phyloP scores from a whole-genome alignment of 2,329 filamentous ascomycete species.

The Talaromyces amestolkiae region DNA sequence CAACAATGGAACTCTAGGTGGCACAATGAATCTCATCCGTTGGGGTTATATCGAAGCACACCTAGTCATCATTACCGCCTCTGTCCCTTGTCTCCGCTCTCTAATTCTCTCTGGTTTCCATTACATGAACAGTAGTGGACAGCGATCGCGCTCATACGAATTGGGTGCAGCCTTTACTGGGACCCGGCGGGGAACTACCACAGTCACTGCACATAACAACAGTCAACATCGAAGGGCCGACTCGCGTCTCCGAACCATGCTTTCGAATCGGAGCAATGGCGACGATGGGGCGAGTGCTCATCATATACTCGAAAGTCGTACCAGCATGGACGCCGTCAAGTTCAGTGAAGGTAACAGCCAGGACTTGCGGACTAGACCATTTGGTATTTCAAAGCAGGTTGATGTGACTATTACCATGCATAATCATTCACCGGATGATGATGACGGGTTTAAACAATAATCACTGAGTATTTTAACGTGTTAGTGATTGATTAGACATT shows the following conservation, averaged over 20 bases:
- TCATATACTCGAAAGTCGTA: slow-evolving; percentile 6
- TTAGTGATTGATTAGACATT: not conserved
- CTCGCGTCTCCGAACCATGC: slow-evolving; percentile 4
- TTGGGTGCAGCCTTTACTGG: not conserved
- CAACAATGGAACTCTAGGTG: slow-evolving; percentile 12
- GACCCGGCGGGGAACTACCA: not conserved
- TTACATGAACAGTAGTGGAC: slow-evolving; percentile 7
- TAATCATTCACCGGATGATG: not conserved
- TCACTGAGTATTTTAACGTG: not conserved
- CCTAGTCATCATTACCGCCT: slow-evolving; percentile 33
- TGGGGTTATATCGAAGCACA: slow-evolving; percentile 31
- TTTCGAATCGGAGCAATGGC: not conserved
- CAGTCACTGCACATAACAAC: slow-evolving; percentile 7
- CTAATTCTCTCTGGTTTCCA: slow-evolving; percentile 20
- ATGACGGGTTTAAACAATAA: not conserved
- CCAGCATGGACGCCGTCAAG: not conserved
- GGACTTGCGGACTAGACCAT: not conserved
- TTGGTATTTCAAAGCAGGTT: slow-evolving; percentile 8
- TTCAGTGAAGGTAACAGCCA: slow-evolving; percentile 1
- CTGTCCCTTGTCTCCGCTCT: slow-evolving; percentile 30
- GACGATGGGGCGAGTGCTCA: slow-evolving; percentile 5
- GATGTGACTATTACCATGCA: slow-evolving; percentile 7
- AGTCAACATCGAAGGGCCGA: not conserved
- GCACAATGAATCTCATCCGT: slow-evolving; percentile 27
- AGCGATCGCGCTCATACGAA: slow-evolving; percentile 3